Base-by-base conservation (phyloP, 805 yeast species). In the Saccharomycopsis sp. region DNA sequence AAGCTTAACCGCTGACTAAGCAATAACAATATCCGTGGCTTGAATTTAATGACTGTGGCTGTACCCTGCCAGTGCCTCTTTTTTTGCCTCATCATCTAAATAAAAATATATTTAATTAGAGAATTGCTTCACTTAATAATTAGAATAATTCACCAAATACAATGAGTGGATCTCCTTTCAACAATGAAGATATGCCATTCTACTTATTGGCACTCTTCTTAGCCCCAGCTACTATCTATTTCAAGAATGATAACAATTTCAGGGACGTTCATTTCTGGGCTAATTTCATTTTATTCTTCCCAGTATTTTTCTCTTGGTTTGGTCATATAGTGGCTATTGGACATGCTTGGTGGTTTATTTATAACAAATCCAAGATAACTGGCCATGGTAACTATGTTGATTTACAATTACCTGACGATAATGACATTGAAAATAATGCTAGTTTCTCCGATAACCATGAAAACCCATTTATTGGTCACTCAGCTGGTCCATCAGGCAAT, bases 341-440 rank as follows among this genome's bases (percentile, higher is more conserved):
- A 16, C 53, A 53, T 46, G 54, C 54, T 20, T 47, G 54, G 44
- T 53, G 43, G 39, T 44, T 52, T 11, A 47, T 53, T 6, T 53
- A 53, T 39, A 42, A 44, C 13, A 45, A 28, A 4, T 46, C 50
- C 4, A 37, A 26, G 11, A 32, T 46, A 17, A 49, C 51, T 11
- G 29, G 37, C 5, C 32, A 14, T 17, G 38, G 39, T 11, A 31
- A 26, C 27, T 48, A 45, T 20, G 34, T 42, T 21, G 42, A 43
- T 38, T 41, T 49, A 19, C 42, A 44, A 28, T 40, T 48, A 23
- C 39, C 35, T 20, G 38, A 44, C 26, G 51, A 48, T 9, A 23
- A 39, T 27, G 47, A 41, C n/a, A 43, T 34, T 16, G 45, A 38
- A 23, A 47, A 38, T n/a, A 19, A 27, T 7, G 38, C 36, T 34